These are phyloP conservation scores for Tetrapisispora taiwanensis DNA, from an alignment of 805 yeast genomes.

Conservation along the genomic window DNA sequence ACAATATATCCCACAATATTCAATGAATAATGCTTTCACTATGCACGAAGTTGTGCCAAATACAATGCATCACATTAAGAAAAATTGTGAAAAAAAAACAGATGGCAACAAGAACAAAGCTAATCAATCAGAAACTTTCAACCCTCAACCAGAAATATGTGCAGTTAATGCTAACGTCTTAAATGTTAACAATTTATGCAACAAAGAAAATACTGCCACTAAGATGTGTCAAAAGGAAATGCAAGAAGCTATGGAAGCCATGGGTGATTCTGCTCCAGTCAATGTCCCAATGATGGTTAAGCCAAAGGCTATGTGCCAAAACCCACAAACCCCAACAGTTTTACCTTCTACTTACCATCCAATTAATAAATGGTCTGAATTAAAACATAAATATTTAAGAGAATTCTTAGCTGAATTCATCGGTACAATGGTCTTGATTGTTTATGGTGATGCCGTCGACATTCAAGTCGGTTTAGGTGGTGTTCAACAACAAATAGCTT, in stretches of 20 bases:
- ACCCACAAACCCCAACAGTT: constrained; percentile 31
- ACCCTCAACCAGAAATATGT: constrained; percentile 10
- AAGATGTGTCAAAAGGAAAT: neutral
- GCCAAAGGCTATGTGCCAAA: constrained; percentile 30
- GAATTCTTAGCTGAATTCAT: constrained; percentile 44
- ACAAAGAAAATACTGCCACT: constrained; percentile 1
- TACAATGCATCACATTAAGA: constrained; percentile 9
- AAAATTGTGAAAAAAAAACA: constrained; percentile 8
- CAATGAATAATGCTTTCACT: constrained; percentile 12
- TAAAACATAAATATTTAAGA: constrained; percentile 30
- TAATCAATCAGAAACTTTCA: constrained; percentile 6
- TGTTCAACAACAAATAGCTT: constrained; percentile 13
- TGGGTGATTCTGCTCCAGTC: constrained; percentile 3
- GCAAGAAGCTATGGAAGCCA: constrained; percentile 3
- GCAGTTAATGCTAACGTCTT: constrained; percentile 18
- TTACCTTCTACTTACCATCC: constrained; percentile 31
- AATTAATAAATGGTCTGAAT: constrained; percentile 27
- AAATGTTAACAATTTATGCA: constrained; percentile 12
- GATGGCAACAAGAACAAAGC: constrained; percentile 5
- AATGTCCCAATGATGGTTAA: constrained; percentile 26
- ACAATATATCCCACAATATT: constrained; percentile 22
- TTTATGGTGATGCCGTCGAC: constrained; percentile 40
- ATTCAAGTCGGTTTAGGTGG: constrained; percentile 36
- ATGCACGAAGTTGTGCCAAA: constrained; percentile 28
- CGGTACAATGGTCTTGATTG: constrained; percentile 38